Conservation (phyloP, 2,329 filamentous ascomycete genomes). For the Cercospora citrullina region DNA sequence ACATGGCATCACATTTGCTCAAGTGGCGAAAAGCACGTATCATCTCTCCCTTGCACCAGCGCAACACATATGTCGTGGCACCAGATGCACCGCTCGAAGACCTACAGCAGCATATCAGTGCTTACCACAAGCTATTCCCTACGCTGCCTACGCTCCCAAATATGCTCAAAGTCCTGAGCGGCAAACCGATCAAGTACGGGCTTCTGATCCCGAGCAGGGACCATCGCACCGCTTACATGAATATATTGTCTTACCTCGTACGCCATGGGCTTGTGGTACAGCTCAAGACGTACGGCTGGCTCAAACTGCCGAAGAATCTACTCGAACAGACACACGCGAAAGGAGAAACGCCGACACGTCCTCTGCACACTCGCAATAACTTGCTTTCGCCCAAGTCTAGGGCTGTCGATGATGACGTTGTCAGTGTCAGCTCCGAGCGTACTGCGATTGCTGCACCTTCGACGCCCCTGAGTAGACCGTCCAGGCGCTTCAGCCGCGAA, state of each 20-base stretch:
- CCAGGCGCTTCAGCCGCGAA: conserved; percentile 18
- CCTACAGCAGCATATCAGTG: conserved; percentile 66
- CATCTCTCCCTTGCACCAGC: conserved; percentile 83
- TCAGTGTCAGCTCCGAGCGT: conserved; percentile 32
- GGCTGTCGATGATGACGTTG: conserved; percentile 31
- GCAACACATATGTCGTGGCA: conserved; percentile 88
- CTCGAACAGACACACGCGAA: conserved; percentile 36
- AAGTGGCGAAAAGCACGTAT: conserved; percentile 93
- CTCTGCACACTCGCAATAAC: conserved; percentile 18
- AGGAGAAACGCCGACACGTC: conserved; percentile 10
- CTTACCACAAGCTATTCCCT: conserved; percentile 78
- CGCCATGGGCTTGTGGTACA: conserved; percentile 92
- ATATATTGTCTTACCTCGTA: conserved; percentile 91
- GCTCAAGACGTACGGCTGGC: conserved; percentile 85
- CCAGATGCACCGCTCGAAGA: conserved; percentile 80
- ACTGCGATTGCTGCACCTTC: conserved; percentile 27
- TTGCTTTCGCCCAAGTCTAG: conserved; percentile 31
- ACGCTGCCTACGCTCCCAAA: conserved; percentile 79
- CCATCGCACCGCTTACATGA: conserved; percentile 82
- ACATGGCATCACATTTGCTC: conserved; percentile 88
- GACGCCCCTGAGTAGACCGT: conserved; percentile 12
- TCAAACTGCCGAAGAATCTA: conserved; percentile 66
- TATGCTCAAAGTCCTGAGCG: conserved; percentile 81
- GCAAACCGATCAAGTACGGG: conserved; percentile 78
- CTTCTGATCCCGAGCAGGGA: conserved; percentile 81